A percentile compares a stretch with the other conserved stretches of the same genome.
Evolutionary conservation across 1,284 basidiomycete genomes (phyloP).

Genomic region (Microbotryomycetes sp.): DNA sequence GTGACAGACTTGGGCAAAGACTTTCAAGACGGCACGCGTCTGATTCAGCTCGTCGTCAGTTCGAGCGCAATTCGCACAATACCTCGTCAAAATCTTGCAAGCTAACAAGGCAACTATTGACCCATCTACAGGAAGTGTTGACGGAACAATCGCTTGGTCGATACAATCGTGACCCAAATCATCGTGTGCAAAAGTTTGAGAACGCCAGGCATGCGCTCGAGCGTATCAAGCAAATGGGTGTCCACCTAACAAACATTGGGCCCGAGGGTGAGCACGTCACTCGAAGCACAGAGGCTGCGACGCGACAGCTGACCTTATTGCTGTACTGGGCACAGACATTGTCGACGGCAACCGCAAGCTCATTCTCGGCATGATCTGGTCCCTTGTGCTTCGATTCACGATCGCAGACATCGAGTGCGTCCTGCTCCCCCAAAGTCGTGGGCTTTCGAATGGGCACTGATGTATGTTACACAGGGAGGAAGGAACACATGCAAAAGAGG

Average conservation of each 20-base stretch:
- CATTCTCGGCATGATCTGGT: constrained; percentile 99
- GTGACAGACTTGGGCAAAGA: constrained; percentile 86
- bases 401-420: constrained; percentile 92
- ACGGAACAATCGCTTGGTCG: constrained; percentile 76
- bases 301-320: not conserved
- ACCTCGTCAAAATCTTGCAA: too few relatives aligned
- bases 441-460: not conserved
- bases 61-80: constrained; percentile 75
- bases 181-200: constrained; percentile 95
- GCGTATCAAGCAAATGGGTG: constrained; percentile 88
- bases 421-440: not conserved
- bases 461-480: constrained; percentile 64
- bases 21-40: constrained; percentile 86
- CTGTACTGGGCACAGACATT: constrained; percentile 62
- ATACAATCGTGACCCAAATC: constrained; percentile 81
- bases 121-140: constrained; percentile 44
- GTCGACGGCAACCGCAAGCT: constrained; percentile 97
- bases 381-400: constrained; percentile 89
- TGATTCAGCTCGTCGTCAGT: constrained; percentile 78
- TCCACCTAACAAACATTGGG: constrained; percentile 95
- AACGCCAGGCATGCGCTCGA: constrained; percentile 95
- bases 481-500: constrained; percentile 93
- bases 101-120: too few relatives aligned
- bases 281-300: not conserved
- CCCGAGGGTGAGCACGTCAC: constrained; percentile 61